These are phyloP conservation scores for Salix suchowensis DNA, from an alignment of 345 rosid genomes.

Conservation along the genomic window DNA sequence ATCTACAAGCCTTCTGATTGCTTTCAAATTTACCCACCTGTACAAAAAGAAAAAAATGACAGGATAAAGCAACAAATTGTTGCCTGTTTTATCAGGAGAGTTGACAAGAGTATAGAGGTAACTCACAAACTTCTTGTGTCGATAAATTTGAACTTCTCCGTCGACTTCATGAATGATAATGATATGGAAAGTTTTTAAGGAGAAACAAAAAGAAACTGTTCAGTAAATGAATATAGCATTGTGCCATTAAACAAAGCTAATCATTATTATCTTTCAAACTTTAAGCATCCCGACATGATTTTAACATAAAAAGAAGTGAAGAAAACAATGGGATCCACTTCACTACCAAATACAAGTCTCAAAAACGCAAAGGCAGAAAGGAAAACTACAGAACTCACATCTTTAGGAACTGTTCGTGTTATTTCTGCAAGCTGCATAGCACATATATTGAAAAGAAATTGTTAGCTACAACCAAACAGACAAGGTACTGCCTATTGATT, in stretches of 20 bases:
- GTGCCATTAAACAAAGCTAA: slow-evolving; percentile 7
- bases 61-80: not conserved
- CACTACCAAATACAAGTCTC: not conserved
- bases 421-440: too few species aligned
- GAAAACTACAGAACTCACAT: too few species aligned
- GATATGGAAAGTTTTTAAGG: not conserved
- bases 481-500: not conserved
- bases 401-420: too few species aligned
- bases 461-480: not conserved
- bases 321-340: not conserved
- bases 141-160: slow-evolving; percentile 40
- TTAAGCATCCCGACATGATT: not conserved
- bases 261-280: not conserved
- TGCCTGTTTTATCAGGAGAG: not conserved
- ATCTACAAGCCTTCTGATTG: slow-evolving; percentile 44
- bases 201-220: slow-evolving; percentile 8
- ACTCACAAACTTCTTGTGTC: slow-evolving; percentile 55
- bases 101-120: not conserved
- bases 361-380: not conserved
- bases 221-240: not conserved
- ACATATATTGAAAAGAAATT: too few species aligned
- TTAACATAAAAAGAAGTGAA: not conserved
- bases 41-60: slow-evolving; percentile 8
- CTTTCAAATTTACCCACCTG: slow-evolving; percentile 58
- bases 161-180: slow-evolving; percentile 26